Percentiles rank a stretch among this genome's conserved stretches.
phyloP scores from a whole-genome alignment of 129 eudicot genomes.

The Daucus carota region DH1_v3.0 NC_030387.2:41397501-41398000 shows the following conservation, averaged over 20 bases:
- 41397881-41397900: background rate
- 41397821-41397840: background rate
- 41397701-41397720: constrained; percentile 25
- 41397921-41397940: too few relatives aligned
- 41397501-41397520: constrained; percentile 68
- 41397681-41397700: background rate
- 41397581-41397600: constrained; percentile 63
- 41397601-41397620: constrained; percentile 73
- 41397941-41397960: background rate
- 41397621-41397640: constrained; percentile 50
- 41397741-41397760: constrained; percentile 68
- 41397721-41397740: constrained; percentile 63
- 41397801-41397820: constrained; percentile 68
- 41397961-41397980: background rate
- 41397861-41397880: background rate
- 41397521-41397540: constrained; percentile 17
- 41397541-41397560: constrained; percentile 21
- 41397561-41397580: constrained; percentile 65
- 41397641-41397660: background rate
- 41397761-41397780: constrained; percentile 51
- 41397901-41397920: too few relatives aligned
- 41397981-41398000: background rate
- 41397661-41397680: background rate
- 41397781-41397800: constrained; percentile 67
- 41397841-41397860: background rate